These are phyloP conservation scores for Purshia tridentata DNA, from an alignment of 306 rosid species.

Conservation along the genomic window DNA sequence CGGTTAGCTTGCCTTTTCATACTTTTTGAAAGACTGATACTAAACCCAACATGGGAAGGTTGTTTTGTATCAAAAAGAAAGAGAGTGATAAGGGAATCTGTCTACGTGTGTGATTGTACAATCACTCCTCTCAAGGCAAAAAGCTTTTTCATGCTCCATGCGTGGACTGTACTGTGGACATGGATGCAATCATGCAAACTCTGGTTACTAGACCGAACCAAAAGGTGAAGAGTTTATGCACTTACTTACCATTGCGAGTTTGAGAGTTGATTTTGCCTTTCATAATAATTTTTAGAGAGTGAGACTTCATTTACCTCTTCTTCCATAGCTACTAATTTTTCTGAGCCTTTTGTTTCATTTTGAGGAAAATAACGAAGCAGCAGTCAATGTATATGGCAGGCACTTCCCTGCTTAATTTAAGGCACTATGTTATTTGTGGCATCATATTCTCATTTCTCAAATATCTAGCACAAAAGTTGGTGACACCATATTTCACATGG, in stretches of 20 bases:
- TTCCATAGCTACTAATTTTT: no score
- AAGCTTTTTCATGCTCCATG: background rate
- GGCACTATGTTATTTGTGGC: background rate
- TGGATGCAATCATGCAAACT: background rate
- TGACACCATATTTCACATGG: background rate
- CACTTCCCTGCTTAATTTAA: background rate
- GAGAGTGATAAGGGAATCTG: slow-evolving; percentile 6
- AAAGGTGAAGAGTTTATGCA: no score
- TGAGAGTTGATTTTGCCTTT: no score
- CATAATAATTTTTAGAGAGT: no score
- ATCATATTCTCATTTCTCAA: background rate
- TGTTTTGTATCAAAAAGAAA: background rate
- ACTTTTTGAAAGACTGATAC: background rate
- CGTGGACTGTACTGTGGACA: no score
- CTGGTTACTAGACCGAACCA: no score
- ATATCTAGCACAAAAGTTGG: background rate
- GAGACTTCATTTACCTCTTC: no score
- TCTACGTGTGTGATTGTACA: background rate
- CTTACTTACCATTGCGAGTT: no score
- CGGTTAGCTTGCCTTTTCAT: background rate
- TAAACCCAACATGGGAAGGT: background rate
- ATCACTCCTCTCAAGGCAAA: background rate
- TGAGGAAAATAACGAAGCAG: no score
- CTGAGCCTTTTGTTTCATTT: no score
- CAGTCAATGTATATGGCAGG: no score